Evolutionary conservation across 2,329 filamentous ascomycete species (phyloP), one percentile per base, ranked within the genome.

Genomic region (Ilyonectria sp.): DNA sequence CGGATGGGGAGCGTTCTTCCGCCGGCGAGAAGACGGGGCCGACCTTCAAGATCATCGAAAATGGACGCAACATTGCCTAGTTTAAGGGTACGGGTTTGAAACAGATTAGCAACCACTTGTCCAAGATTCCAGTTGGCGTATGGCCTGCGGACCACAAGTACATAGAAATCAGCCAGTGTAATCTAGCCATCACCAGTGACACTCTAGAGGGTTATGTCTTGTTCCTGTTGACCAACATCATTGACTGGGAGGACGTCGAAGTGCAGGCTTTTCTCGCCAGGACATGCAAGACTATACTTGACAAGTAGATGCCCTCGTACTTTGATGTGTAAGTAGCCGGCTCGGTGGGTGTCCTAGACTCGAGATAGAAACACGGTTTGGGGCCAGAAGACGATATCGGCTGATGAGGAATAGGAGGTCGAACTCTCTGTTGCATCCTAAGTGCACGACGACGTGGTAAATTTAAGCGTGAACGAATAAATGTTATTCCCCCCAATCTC

Each of bases 131-230:
- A 10, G 23, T 60, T 10, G 33, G 50, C 26, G 57, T 17, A 23
- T 60, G 47, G 57, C 44, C 47, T 11, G 49, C 31, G 17, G 47
- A 53, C 10, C 21, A 33, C 21, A 52, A 31, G n/a, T 33, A 31
- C 4, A 47, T 17, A 23, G 70, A 77, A n/a, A 49, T 77, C 8
- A 69, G 71, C 0, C 70, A 77, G 44, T 81, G 76, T 56, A 74
- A 74, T 3, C 72, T 77, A 35, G 43, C 76, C 17, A 76, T 78
- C 5, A 70, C 80, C 3, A 76, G 78, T 26, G 76, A 78, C 40
- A 79, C 79, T 15, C 70, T 79, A 21, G 78, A 81, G 63, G 79
- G 79, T 15, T 73, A 71, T 37, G 66, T 74, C 3, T 62, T 75
- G 21, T 78, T 73, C 37, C 55, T 79, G 63, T 63, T 79, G 15